phyloP scores from a whole-genome alignment of 2,329 filamentous ascomycete genomes.

The Pseudogymnoascus sp. region DNA sequence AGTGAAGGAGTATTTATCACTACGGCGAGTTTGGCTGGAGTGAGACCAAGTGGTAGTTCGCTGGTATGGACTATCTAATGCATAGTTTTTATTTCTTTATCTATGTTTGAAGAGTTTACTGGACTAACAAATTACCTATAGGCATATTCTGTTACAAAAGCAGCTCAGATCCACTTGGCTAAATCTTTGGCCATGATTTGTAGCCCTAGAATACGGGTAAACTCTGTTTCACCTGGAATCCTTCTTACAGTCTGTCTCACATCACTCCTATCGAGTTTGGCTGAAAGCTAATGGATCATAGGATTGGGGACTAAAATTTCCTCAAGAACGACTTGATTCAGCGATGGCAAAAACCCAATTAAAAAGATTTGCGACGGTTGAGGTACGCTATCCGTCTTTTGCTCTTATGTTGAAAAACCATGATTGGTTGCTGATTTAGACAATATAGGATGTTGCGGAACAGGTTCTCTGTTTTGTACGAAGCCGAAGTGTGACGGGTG shows the following conservation, averaged over 20 bases:
- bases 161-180: conserved; percentile 55
- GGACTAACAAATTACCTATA: conserved; percentile 17
- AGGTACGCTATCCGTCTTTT: conserved; percentile 27
- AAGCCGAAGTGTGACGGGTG: conserved; percentile 41
- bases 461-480: conserved; percentile 43
- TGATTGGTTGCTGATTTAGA: not conserved
- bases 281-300: not conserved
- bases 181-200: conserved; percentile 45
- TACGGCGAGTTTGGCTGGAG: conserved; percentile 55
- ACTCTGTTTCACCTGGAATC: conserved; percentile 47
- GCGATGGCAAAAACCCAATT: conserved; percentile 49
- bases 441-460: conserved; percentile 41
- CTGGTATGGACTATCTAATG: conserved; percentile 31
- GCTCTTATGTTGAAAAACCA: not conserved
- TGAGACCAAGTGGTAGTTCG: conserved; percentile 54
- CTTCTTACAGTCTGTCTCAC: conserved; percentile 30
- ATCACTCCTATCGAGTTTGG: not conserved
- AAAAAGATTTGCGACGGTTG: conserved; percentile 48
- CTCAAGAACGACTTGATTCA: conserved; percentile 45
- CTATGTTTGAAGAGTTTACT: not conserved
- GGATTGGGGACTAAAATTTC: conserved; percentile 57
- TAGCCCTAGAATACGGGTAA: conserved; percentile 49
- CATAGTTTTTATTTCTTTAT: not conserved
- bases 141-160: conserved; percentile 72
- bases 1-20: conserved; percentile 53